phyloP scores from a whole-genome alignment of 306 rosid genomes.

The Quercus gilva region DNA sequence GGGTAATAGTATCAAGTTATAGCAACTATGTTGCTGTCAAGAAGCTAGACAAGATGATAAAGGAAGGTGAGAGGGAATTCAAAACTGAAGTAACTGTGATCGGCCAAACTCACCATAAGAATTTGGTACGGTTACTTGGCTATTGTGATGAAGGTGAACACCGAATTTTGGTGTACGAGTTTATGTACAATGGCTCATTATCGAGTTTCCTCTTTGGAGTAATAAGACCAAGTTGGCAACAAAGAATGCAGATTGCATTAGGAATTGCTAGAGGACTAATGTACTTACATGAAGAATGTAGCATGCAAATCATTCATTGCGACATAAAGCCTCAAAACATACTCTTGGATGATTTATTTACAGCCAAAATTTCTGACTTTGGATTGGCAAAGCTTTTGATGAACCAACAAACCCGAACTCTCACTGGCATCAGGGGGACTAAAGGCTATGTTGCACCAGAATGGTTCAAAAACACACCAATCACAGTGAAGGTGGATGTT shows the following conservation, averaged over 20 bases:
- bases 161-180: not conserved
- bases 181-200: conserved; percentile 1
- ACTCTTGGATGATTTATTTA: not conserved
- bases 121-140: not conserved
- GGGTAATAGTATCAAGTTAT: not conserved
- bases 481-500: not conserved
- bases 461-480: not conserved
- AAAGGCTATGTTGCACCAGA: conserved; percentile 6
- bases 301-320: not conserved
- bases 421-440: not conserved
- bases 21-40: not conserved
- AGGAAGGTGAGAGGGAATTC: conserved; percentile 4
- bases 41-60: not conserved
- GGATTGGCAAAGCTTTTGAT: not conserved
- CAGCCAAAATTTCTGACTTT: not conserved
- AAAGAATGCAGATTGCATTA: not conserved
- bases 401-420: not conserved
- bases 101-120: conserved; percentile 1
- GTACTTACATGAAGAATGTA: conserved; percentile 3
- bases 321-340: conserved; percentile 4
- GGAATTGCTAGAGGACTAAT: not conserved
- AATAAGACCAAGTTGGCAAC: not conserved
- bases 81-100: not conserved
- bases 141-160: not conserved
- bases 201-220: conserved; percentile 1